These are phyloP conservation scores for Rhodotorula sp. DNA, from an alignment of 1,284 basidiomycete species.

Conservation along the genomic window DNA sequence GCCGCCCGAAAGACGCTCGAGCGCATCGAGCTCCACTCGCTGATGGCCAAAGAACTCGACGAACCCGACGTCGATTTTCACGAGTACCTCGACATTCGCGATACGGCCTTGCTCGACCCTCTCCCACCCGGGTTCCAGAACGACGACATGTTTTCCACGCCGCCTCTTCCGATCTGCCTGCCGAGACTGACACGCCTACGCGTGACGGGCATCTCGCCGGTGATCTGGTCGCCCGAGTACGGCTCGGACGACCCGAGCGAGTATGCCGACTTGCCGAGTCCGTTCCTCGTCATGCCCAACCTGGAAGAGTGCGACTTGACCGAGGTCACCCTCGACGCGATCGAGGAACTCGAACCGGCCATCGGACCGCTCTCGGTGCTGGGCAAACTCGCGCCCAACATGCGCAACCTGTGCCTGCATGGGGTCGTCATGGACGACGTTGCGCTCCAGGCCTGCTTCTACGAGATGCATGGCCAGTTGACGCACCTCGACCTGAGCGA, in stretches of 20 bases:
- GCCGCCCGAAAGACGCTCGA: constrained; percentile 28
- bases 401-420: constrained; percentile 6
- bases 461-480: constrained; percentile 15
- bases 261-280: constrained; percentile 16
- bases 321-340: constrained; percentile 13
- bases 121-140: constrained; percentile 1
- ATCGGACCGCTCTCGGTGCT: constrained; percentile 14
- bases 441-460: constrained; percentile 19
- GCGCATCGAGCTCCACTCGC: not conserved
- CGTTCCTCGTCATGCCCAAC: constrained; percentile 31
- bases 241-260: constrained; percentile 6
- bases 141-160: not conserved
- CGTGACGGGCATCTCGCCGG: constrained; percentile 6
- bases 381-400: constrained; percentile 22
- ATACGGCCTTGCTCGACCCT: constrained; percentile 15
- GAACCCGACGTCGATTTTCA: constrained; percentile 18
- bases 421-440: constrained; percentile 5
- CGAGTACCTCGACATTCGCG: constrained; percentile 13
- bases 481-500: constrained; percentile 20
- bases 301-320: constrained; percentile 8
- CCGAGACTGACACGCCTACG: constrained; percentile 1
- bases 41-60: not conserved
- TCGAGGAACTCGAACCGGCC: not conserved
- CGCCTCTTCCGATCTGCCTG: constrained; percentile 21
- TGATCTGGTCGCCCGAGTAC: constrained; percentile 19